phyloP scores from a whole-genome alignment of 164 flowering plant species.

The Tetracentron sinense region DNA sequence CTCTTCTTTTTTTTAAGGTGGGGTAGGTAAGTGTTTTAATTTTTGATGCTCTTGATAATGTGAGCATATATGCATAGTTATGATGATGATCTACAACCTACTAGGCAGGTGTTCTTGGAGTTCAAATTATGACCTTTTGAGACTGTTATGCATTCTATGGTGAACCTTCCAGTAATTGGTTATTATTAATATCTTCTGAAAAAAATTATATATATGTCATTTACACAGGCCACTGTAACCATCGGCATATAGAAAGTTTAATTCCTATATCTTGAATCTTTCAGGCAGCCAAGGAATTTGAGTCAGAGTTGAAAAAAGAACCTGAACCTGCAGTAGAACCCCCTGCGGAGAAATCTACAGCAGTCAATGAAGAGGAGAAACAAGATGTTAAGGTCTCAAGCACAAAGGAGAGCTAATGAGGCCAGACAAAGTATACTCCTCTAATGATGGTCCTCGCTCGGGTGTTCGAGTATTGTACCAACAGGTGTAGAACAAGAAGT shows the following conservation, averaged over 20 bases:
- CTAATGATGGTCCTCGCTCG: not conserved
- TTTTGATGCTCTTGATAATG: too few species aligned
- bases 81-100: too few species aligned
- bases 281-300: conserved; percentile 87
- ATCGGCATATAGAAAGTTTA: not conserved
- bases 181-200: not conserved
- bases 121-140: too few species aligned
- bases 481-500: not conserved
- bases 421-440: not conserved
- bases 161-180: too few species aligned
- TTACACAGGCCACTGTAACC: not conserved
- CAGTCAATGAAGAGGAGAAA: conserved; percentile 38
- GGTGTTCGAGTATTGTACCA: not conserved
- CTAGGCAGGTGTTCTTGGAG: too few species aligned
- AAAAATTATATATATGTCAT: not conserved
- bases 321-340: conserved; percentile 36
- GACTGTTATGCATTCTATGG: too few species aligned
- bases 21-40: too few species aligned
- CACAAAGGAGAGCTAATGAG: conserved; percentile 37
- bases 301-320: conserved; percentile 72
- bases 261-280: conserved; percentile 13
- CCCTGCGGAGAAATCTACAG: conserved; percentile 32
- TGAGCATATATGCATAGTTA: too few species aligned
- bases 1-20: too few species aligned
- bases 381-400: conserved; percentile 44